Base-by-base conservation (phyloP, 2,329 filamentous ascomycete genomes). In the Chaetomiaceae sp. region DNA sequence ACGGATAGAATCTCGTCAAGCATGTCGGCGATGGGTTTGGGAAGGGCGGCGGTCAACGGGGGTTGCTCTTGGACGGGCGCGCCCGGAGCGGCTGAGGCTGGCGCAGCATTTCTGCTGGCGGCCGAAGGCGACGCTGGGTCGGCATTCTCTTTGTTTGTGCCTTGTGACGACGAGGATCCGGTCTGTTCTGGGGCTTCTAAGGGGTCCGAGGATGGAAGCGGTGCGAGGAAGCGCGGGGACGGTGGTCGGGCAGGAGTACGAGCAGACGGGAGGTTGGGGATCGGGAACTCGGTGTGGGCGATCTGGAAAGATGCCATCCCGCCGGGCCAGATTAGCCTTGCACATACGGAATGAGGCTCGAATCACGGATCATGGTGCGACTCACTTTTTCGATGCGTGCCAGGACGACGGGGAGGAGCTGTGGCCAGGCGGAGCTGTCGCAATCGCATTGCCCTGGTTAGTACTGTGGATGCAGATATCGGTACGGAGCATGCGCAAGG, bases 241-340 rank as follows among this genome's bases (percentile, higher is more conserved):
- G 65, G 68, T 59, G 65, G 63, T 53, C 71, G 64, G 48, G 71
- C 63, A 59, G 70, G 62, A 54, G 70, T 67, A 38, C 71, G 61
- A 20, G 68, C 68, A 12, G 70, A 70, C 14, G 72, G 69, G 30
- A 78, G 76, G 46, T 81, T 69, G 47, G 87, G 87, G 60, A 86
- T 84, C 37, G 87, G 83, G 61, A 95, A 96, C 46, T 85, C 83
- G 64, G 82, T 76, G 66, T 81, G 79, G 35, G 87, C 80, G 59
- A 90, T 92, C 88, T 95, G 41, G 20, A 31, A 3, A 33, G 31
- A 30, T 25, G 10, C 46, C 44, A 54, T 31, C 54, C 30, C 54
- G 53, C 23, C 30, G 38, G 27, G 56, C 55, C 34, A 59, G 51
- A 17, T 40, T 13, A n/a, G 20, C 7, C 44, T 51, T 13, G 20